phyloP scores from a whole-genome alignment of 2,329 filamentous ascomycete genomes.

The Fusarium pininemorale region DNA sequence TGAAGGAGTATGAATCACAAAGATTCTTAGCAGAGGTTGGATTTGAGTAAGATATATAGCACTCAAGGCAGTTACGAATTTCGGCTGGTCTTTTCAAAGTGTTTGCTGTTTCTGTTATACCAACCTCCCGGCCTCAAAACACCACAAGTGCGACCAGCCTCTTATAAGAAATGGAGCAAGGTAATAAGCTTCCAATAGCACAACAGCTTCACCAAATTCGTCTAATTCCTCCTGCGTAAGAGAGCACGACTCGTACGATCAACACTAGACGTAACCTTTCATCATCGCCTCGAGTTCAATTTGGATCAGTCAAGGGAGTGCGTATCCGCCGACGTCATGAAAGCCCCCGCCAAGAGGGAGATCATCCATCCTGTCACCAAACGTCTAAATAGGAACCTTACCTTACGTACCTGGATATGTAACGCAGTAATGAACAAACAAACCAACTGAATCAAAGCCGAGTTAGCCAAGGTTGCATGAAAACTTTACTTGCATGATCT shows the following conservation, averaged over 20 bases:
- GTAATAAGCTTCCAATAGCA: slow-evolving; percentile 28
- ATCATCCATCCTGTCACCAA: neutral
- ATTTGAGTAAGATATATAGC: neutral
- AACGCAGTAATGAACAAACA: neutral
- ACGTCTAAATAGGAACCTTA: neutral
- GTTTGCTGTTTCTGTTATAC: slow-evolving; percentile 3
- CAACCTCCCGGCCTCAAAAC: slow-evolving; percentile 27
- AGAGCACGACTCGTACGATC: neutral
- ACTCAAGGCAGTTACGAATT: neutral
- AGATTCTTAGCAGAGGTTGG: slow-evolving; percentile 27
- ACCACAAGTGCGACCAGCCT: slow-evolving; percentile 29
- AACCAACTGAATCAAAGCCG: neutral
- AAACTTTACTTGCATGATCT: slow-evolving; percentile 8
- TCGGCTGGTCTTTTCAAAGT: neutral
- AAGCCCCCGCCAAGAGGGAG: neutral
- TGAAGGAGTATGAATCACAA: slow-evolving; percentile 12
- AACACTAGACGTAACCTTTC: neutral
- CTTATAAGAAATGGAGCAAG: slow-evolving; percentile 9
- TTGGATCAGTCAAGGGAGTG: neutral
- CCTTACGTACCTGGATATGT: neutral
- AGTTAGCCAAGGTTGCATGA: neutral
- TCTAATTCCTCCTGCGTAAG: neutral
- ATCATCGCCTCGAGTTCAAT: neutral
- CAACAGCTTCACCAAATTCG: slow-evolving; percentile 2
- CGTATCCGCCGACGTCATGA: slow-evolving; percentile 32